A percentile compares a stretch with the other conserved stretches of the same genome.
phyloP scores from a whole-genome alignment of 2,329 filamentous ascomycete genomes.

The Lachnellula occidentalis region DNA sequence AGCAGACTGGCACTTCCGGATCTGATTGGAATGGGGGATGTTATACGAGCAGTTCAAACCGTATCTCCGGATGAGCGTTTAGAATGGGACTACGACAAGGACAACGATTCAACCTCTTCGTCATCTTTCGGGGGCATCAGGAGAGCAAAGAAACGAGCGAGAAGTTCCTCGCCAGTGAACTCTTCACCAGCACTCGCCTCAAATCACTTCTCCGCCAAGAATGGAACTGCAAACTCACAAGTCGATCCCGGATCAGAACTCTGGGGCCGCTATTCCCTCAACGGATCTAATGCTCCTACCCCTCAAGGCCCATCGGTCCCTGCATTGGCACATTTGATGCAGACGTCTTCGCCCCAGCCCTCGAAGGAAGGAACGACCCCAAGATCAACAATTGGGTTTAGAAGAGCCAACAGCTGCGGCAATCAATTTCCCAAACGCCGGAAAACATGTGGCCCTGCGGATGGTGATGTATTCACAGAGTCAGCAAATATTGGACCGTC shows the following conservation, averaged over 20 bases:
- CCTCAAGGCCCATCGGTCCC: slow-evolving; percentile 37
- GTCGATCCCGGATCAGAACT: slow-evolving; percentile 68
- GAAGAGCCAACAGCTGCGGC: slow-evolving; percentile 64
- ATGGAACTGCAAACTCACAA: slow-evolving; percentile 51
- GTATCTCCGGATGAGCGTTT: slow-evolving; percentile 57
- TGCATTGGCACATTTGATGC: slow-evolving; percentile 59
- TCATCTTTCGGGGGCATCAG: slow-evolving; percentile 44
- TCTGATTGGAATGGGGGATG: slow-evolving; percentile 40
- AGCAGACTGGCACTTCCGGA: slow-evolving; percentile 53
- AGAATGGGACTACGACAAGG: slow-evolving; percentile 50
- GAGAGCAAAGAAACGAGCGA: slow-evolving; percentile 55
- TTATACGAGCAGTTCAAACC: slow-evolving; percentile 40
- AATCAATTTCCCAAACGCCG: slow-evolving; percentile 67
- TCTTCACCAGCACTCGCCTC: slow-evolving; percentile 51
- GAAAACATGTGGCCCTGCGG: slow-evolving; percentile 42
- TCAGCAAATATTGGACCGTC: slow-evolving; percentile 43
- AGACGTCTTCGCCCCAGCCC: slow-evolving; percentile 65
- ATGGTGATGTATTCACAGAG: slow-evolving; percentile 31
- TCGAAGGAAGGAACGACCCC: slow-evolving; percentile 37
- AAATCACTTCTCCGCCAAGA: slow-evolving; percentile 27
- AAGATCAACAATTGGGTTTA: slow-evolving; percentile 45
- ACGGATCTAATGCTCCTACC: slow-evolving; percentile 30
- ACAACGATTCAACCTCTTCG: slow-evolving; percentile 36
- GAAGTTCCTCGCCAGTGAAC: slow-evolving; percentile 67
- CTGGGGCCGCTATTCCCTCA: slow-evolving; percentile 68